These are phyloP conservation scores for Raphanus raphanistrum DNA, from an alignment of 345 rosid species.

Conservation along the genomic window DNA sequence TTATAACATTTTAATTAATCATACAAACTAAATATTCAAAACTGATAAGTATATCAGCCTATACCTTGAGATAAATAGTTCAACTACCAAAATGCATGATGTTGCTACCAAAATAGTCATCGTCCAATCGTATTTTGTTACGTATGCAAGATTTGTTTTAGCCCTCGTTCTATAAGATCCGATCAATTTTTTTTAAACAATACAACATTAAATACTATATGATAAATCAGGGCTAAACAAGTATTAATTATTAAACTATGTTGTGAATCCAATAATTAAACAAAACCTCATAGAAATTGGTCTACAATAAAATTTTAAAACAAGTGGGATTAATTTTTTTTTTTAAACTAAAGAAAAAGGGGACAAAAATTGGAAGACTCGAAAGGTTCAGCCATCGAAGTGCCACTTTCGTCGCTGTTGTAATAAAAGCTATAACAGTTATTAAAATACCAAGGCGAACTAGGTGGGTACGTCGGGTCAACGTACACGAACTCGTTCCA, in stretches of 20 bases:
- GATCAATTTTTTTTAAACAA: not conserved
- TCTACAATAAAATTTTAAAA: not conserved
- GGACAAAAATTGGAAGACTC: constrained; percentile 41
- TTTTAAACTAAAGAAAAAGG: constrained; percentile 24
- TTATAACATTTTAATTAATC: not conserved
- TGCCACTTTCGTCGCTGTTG: constrained; percentile 42
- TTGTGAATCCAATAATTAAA: constrained; percentile 17
- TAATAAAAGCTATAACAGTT: constrained; percentile 38
- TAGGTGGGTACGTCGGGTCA: constrained; percentile 52
- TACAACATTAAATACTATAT: not conserved
- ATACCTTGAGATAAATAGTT: constrained; percentile 4
- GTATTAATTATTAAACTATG: constrained; percentile 11
- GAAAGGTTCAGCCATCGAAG: constrained; percentile 36
- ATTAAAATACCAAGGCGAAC: constrained; percentile 44
- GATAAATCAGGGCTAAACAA: constrained; percentile 15
- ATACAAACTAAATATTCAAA: not conserved
- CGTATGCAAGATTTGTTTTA: not conserved
- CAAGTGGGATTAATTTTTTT: not conserved
- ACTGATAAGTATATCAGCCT: not conserved
- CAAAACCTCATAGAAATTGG: not conserved
- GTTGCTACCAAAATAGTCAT: not conserved
- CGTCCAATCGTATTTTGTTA: not conserved
- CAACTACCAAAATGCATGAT: not conserved
- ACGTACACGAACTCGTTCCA: constrained; percentile 58
- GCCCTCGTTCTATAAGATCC: not conserved